A percentile compares a stretch with the other conserved stretches of the same genome.
Conservation (phyloP, 805 yeast species). For the Cyberlindnera saturnus region DNA sequence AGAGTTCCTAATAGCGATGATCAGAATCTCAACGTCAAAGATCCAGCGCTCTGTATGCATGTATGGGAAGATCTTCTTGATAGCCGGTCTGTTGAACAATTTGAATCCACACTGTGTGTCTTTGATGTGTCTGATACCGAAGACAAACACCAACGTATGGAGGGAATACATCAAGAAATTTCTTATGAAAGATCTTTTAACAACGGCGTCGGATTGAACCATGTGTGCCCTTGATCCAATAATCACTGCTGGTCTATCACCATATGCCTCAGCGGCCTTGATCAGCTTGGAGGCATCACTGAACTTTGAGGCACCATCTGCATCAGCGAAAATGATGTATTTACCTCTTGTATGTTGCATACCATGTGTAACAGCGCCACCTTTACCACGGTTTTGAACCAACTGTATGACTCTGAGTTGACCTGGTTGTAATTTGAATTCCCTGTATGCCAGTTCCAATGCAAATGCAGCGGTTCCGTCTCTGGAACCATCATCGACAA, state of each 20-base stretch:
- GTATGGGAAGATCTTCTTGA: conserved; percentile 65
- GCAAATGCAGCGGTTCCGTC: conserved; percentile 79
- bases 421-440: conserved; percentile 46
- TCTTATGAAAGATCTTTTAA: conserved; percentile 82
- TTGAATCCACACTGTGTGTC: conserved; percentile 99
- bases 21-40: conserved; percentile 88
- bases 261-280: conserved; percentile 29
- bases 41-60: conserved; percentile 99
- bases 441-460: conserved; percentile 43
- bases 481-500: conserved; percentile 88
- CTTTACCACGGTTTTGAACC: conserved; percentile 81
- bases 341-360: conserved; percentile 67
- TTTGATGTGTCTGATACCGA: conserved; percentile 80
- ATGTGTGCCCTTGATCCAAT: conserved; percentile 95
- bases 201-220: conserved; percentile 94
- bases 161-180: conserved; percentile 91
- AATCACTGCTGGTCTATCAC: conserved; percentile 49
- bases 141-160: conserved; percentile 77
- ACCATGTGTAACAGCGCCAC: conserved; percentile 96
- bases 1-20: conserved; percentile 67
- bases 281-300: conserved; percentile 55
- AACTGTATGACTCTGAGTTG: conserved; percentile 66
- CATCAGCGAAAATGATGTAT: conserved; percentile 85
- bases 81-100: conserved; percentile 71
- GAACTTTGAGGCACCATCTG: conserved; percentile 92